Conservation (phyloP, 2,329 filamentous ascomycete genomes). For the Sclerotinia trifoliorum region DNA sequence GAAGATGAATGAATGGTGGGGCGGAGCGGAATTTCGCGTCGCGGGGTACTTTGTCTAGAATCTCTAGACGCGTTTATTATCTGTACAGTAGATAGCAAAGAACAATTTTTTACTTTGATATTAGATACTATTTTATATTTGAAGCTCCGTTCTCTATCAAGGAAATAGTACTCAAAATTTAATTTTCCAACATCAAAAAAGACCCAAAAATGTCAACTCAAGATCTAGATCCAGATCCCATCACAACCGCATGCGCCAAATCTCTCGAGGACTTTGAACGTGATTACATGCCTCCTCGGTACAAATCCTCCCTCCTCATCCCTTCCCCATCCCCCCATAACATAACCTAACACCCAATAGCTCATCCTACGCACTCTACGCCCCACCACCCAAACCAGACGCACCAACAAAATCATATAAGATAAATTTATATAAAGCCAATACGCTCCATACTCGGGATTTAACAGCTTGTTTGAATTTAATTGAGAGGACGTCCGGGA, state of each 20-base stretch:
- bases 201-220: not conserved
- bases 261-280: constrained; percentile 49
- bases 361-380: not conserved
- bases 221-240: constrained; percentile 26
- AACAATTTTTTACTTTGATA: not conserved
- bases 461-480: constrained; percentile 54
- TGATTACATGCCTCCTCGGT: constrained; percentile 48
- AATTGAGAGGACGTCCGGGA: constrained; percentile 61
- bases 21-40: constrained; percentile 18
- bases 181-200: not conserved
- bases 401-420: constrained; percentile 43
- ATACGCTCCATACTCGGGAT: constrained; percentile 45
- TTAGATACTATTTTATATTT: not conserved
- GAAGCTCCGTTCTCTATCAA: not conserved
- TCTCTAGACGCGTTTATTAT: not conserved
- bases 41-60: constrained; percentile 20
- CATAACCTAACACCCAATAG: constrained; percentile 17
- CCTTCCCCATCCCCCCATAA: not conserved
- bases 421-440: constrained; percentile 46
- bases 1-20: not conserved
- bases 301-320: not conserved
- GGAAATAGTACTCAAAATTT: not conserved
- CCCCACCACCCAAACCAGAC: not conserved
- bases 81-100: too few species aligned
- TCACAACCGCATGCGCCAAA: constrained; percentile 51